Conservation (phyloP, 208 protist genomes). For the Crithidia mellificae region DNA sequence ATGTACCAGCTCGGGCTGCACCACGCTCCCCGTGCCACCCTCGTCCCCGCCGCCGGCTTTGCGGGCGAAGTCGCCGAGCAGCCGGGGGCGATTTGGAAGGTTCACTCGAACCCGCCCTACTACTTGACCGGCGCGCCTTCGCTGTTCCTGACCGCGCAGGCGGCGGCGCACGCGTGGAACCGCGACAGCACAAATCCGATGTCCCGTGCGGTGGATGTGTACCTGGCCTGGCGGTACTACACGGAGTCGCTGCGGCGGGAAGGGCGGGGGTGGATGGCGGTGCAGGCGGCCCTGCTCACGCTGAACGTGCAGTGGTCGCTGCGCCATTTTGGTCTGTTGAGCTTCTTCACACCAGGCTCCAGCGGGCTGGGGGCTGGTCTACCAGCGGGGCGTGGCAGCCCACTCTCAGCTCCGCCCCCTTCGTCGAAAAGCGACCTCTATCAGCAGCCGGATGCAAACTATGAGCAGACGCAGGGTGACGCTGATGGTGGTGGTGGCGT, state of each 20-base stretch:
- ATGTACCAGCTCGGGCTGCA: conserved; percentile 71
- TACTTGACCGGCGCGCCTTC: conserved; percentile 19
- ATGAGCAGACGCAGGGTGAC: too few relatives aligned
- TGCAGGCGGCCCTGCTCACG: conserved; percentile 11
- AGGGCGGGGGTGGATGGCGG: conserved; percentile 23
- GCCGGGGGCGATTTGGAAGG: conserved; percentile 19
- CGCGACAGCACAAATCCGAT: conserved; percentile 14
- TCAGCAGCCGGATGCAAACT: too few relatives aligned
- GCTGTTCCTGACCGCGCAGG: conserved; percentile 15
- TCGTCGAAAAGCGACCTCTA: background rate
- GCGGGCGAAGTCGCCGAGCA: background rate
- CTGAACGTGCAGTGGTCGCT: conserved; percentile 43
- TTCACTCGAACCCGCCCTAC: conserved; percentile 23
- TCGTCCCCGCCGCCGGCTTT: conserved; percentile 1
- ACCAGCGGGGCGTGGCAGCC: background rate
- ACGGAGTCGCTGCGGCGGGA: conserved; percentile 27
- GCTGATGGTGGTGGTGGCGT: too few relatives aligned
- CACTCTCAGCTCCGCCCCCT: background rate
- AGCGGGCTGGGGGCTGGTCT: background rate
- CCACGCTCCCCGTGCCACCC: conserved; percentile 22
- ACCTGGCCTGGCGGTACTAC: conserved; percentile 38
- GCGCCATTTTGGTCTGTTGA: conserved; percentile 24
- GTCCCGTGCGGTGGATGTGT: conserved; percentile 31
- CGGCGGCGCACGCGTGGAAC: conserved; percentile 24
- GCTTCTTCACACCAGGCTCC: background rate